phyloP scores from a whole-genome alignment of 257 asterid genomes.

The Penstemon eatonii region DNA sequence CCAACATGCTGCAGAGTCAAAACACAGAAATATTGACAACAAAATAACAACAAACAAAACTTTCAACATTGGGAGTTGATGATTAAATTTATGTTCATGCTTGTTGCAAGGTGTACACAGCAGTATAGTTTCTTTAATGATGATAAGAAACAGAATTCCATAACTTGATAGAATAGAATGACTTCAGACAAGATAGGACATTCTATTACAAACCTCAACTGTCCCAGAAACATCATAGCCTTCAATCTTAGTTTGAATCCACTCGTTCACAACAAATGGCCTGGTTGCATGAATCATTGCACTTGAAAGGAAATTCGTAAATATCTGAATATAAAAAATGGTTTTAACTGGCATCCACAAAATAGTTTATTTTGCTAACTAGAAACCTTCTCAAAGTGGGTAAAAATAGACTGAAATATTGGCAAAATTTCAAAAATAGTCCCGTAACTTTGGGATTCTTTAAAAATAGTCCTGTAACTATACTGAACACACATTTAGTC shows the following conservation, averaged over 20 bases:
- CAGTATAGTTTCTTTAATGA: background rate
- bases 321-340: conserved; percentile 55
- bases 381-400: conserved; percentile 6
- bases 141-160: background rate
- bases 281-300: conserved; percentile 95
- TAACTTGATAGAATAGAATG: background rate
- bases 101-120: conserved; percentile 9
- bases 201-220: conserved; percentile 70
- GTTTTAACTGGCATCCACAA: conserved; percentile 16
- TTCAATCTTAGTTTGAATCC: conserved; percentile 96
- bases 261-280: conserved; percentile 84
- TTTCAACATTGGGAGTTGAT: conserved; percentile 7
- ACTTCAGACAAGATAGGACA: conserved; percentile 5
- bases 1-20: conserved; percentile 72
- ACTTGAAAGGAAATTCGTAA: conserved; percentile 97
- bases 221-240: conserved; percentile 99
- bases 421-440: background rate
- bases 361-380: conserved; percentile 17
- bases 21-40: conserved; percentile 23
- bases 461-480: too few species aligned
- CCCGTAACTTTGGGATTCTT: too few species aligned
- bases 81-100: conserved; percentile 3
- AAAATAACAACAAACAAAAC: background rate
- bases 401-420: background rate
- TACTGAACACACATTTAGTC: too few species aligned